A percentile compares a stretch with the other conserved stretches of the same genome.
Evolutionary conservation across 805 yeast genomes (phyloP).

Genomic region (Kluyveromyces starmeri): DNA sequence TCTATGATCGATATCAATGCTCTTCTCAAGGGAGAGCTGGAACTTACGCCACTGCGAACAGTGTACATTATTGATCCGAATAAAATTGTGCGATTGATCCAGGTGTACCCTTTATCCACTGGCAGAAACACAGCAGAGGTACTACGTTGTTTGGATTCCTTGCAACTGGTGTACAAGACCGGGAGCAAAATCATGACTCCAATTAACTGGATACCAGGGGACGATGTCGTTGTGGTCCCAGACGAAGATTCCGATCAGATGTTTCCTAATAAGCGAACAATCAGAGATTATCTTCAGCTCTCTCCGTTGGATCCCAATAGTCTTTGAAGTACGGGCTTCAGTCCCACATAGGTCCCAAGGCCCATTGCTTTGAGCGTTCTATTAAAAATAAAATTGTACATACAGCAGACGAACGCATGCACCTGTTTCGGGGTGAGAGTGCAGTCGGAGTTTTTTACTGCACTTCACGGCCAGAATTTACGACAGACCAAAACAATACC

Average conservation of each 20-base stretch:
- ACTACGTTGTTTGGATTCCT: constrained; percentile 59
- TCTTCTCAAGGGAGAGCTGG: constrained; percentile 52
- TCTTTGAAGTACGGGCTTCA: too few relatives aligned
- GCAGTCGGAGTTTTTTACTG: too few relatives aligned
- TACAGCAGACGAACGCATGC: too few relatives aligned
- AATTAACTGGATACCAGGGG: constrained; percentile 64
- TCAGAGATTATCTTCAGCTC: constrained; percentile 57
- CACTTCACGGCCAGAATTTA: too few relatives aligned
- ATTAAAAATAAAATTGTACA: too few relatives aligned
- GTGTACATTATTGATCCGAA: constrained; percentile 64
- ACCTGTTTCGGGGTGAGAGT: too few relatives aligned
- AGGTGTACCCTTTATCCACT: constrained; percentile 65
- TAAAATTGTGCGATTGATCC: constrained; percentile 51
- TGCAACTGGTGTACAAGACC: constrained; percentile 54
- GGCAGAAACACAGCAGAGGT: constrained; percentile 74
- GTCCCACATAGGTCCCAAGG: too few relatives aligned
- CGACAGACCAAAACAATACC: too few relatives aligned
- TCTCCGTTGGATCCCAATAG: constrained; percentile 30
- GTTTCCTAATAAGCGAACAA: constrained; percentile 52
- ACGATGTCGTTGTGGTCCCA: constrained; percentile 67
- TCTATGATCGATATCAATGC: constrained; percentile 68
- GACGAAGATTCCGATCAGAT: constrained; percentile 45
- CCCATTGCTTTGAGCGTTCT: too few relatives aligned
- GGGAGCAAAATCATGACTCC: constrained; percentile 51
- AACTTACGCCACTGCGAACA: constrained; percentile 51